Conservation (phyloP, 495 filamentous ascomycete genomes). For the Diplogelasinospora grovesii region DNA sequence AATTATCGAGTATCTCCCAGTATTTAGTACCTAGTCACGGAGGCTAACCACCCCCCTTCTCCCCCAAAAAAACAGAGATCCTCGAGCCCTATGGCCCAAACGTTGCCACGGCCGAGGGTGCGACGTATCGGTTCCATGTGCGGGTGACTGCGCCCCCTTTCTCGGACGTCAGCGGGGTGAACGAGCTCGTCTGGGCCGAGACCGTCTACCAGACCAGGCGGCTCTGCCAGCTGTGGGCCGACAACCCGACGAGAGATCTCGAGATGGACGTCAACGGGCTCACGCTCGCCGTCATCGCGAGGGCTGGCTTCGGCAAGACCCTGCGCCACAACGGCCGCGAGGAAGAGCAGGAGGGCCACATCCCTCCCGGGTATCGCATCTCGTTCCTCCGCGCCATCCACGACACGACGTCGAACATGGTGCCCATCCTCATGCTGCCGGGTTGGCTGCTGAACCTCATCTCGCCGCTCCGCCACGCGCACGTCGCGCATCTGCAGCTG, state of each 20-base stretch:
- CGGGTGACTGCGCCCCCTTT: conserved; percentile 19
- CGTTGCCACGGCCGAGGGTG: conserved; percentile 14
- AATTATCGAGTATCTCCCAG: background rate
- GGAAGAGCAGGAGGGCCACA: background rate
- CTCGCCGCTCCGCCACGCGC: background rate
- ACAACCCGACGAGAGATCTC: background rate
- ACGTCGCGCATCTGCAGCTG: too few species aligned
- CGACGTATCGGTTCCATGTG: conserved; percentile 12
- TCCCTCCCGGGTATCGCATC: background rate
- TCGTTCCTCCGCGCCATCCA: background rate
- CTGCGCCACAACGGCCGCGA: background rate
- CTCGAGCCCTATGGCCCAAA: conserved; percentile 21
- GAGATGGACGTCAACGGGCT: background rate
- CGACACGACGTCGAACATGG: background rate
- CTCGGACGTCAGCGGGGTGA: conserved; percentile 12
- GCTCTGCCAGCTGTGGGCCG: background rate
- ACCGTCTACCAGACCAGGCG: conserved; percentile 10
- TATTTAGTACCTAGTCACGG: too few species aligned
- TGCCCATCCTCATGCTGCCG: background rate
- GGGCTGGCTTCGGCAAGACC: background rate
- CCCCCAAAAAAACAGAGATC: too few species aligned
- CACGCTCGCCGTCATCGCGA: background rate
- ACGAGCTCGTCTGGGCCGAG: conserved; percentile 19
- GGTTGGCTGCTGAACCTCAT: background rate
- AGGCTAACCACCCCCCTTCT: too few species aligned